Evolutionary conservation across 2,329 filamentous ascomycete genomes (phyloP).

Genomic region (Sclerotinia borealis): DNA sequence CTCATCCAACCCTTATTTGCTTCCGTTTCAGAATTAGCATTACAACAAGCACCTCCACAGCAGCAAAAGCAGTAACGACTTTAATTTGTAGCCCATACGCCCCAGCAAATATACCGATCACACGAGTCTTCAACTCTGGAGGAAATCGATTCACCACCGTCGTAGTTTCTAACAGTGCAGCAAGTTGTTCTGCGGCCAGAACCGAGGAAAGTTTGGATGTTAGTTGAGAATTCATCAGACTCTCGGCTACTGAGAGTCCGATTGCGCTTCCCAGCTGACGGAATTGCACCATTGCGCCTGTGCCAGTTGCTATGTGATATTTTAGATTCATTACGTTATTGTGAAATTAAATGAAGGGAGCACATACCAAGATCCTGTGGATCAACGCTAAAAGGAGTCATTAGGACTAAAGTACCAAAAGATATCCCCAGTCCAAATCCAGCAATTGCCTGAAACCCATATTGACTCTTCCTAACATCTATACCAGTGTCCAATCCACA

Average conservation of each 20-base stretch:
- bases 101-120: not conserved
- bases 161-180: not conserved
- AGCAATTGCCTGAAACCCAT: not conserved
- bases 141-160: not conserved
- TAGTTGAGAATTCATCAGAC: not conserved
- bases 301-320: not conserved
- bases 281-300: not conserved
- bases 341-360: not conserved
- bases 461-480: not conserved
- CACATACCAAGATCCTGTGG: not conserved
- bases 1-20: not conserved
- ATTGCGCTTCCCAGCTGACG: conserved; percentile 2
- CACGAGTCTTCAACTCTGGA: not conserved
- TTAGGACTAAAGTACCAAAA: not conserved
- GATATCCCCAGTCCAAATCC: not conserved
- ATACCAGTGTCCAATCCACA: not conserved
- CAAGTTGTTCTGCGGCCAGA: not conserved
- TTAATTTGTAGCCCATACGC: conserved; percentile 1
- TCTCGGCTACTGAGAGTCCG: not conserved
- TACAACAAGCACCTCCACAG: not conserved
- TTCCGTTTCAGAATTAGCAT: not conserved
- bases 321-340: not conserved
- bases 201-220: not conserved
- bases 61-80: not conserved
- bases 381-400: not conserved